Conservation (phyloP, 495 filamentous ascomycete species). For the Aspergillus sparsus region DNA sequence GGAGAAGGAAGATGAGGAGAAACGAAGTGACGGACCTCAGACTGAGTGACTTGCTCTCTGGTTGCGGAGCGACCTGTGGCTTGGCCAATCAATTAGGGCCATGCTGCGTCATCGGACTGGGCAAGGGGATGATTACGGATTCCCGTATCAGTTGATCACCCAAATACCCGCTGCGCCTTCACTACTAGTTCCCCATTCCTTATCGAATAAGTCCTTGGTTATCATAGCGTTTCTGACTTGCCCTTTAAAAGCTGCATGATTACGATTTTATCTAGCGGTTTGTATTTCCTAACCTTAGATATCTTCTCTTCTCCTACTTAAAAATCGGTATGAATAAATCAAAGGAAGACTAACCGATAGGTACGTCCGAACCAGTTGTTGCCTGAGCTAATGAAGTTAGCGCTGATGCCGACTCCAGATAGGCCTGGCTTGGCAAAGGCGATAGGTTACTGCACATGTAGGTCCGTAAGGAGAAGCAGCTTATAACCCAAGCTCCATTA, state of each 20-base stretch:
- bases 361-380: neutral
- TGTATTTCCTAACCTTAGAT: no score
- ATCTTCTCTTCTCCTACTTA: no score
- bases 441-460: conserved; percentile 4
- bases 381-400: conserved; percentile 3
- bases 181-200: neutral
- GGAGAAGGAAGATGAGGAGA: conserved; percentile 11
- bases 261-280: neutral
- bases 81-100: conserved; percentile 25
- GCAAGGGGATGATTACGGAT: conserved; percentile 23
- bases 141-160: conserved; percentile 15
- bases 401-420: conserved; percentile 6
- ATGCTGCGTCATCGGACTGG: conserved; percentile 29
- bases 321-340: no score
- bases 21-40: conserved; percentile 20
- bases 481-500: no score
- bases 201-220: neutral
- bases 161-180: neutral
- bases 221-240: neutral
- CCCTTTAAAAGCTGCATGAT: neutral
- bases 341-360: conserved; percentile 12
- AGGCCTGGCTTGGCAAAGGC: conserved; percentile 2
- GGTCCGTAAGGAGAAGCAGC: neutral
- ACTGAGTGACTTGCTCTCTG: conserved; percentile 19
- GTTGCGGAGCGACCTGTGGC: conserved; percentile 31